Base-by-base conservation (phyloP, 2,329 filamentous ascomycete genomes). In the Hypoxylon rubiginosum region DNA sequence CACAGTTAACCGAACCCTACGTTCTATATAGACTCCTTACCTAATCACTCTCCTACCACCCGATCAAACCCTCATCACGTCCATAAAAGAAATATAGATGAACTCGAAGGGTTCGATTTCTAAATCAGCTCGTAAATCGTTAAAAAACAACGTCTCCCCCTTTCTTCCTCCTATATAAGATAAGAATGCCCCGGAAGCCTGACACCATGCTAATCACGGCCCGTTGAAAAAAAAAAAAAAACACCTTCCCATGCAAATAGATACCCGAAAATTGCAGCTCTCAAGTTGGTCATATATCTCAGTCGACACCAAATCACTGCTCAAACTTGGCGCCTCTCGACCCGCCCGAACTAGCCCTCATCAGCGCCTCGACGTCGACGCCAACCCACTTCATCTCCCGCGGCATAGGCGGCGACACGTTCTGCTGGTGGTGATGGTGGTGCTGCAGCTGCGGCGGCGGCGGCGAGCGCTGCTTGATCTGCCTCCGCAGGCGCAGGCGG, bases 341-440 rank as follows among this genome's bases (percentile, higher is more conserved):
- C 9, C 70, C 70, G 11, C 70, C 67, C 2, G 61, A 58, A 45
- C 70, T 72, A n/a, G 66, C 73, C 53, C 74, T 75, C 76, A 83
- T 81, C 78, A 84, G 81, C 52, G 81, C 79, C 17, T 79, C 76
- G 24, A 82, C 77, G 66, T 84, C 80, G 17, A 84, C 80, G 13
- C 78, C 81, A 3, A 82, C 79, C 84, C 83, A 85, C 62, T 78
- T 78, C 69, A 80, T 75, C 50, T 78, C 74, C 51, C 78, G 76
- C 24, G 77, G 76, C 64, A 73, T 74, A 4, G 74, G 74, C 15
- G 72, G 66, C 45, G 73, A 69, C 24, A 74, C 72, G 54, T 67
- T 70, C 62, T 67, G 74, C n/a, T 28, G n/a, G n/a, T 41, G 36
- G 3, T 41, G 36, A 2, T n/a, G 36, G 11, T 34, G 32, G 5